Evolutionary conservation across 768 basidiomycete species (phyloP).

Genomic region (Multifurca ochricompacta): DNA sequence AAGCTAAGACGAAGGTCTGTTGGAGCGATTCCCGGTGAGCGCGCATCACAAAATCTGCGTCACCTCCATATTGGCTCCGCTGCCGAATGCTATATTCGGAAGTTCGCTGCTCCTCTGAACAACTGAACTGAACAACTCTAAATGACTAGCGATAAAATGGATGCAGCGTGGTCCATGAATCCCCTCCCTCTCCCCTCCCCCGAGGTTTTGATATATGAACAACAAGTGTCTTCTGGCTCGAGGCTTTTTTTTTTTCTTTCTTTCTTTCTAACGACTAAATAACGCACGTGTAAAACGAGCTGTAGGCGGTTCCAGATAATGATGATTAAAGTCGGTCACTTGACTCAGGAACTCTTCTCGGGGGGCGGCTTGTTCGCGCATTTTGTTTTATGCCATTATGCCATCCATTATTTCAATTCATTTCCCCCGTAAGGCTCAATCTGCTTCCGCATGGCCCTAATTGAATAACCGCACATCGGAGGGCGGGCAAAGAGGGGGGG

Average conservation of each 20-base stretch:
- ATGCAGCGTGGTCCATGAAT: not conserved
- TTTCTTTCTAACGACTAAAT: too few species aligned
- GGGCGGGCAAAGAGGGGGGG: not conserved
- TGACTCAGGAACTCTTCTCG: constrained; percentile 6
- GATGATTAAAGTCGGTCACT: constrained; percentile 1
- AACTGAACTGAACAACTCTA: not conserved
- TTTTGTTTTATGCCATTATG: not conserved
- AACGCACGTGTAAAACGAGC: not conserved
- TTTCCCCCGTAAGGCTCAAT: not conserved
- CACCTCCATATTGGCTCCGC: not conserved
- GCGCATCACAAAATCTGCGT: constrained; percentile 12
- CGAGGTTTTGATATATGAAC: constrained; percentile 3
- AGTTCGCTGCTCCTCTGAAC: not conserved
- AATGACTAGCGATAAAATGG: constrained; percentile 4
- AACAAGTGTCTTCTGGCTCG: not conserved
- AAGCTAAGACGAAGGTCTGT: not conserved
- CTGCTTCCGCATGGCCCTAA: not conserved
- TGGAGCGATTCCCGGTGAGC: not conserved
- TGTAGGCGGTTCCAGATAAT: constrained; percentile 9
- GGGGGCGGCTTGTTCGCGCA: not conserved
- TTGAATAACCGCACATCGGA: constrained; percentile 7
- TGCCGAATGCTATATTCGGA: constrained; percentile 14
- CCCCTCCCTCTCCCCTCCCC: too few species aligned
- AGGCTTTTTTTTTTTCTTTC: constrained; percentile 2
- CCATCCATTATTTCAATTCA: too few species aligned